These are phyloP conservation scores for Dipodascus albidus DNA, from an alignment of 805 yeast species.

Conservation along the genomic window DNA sequence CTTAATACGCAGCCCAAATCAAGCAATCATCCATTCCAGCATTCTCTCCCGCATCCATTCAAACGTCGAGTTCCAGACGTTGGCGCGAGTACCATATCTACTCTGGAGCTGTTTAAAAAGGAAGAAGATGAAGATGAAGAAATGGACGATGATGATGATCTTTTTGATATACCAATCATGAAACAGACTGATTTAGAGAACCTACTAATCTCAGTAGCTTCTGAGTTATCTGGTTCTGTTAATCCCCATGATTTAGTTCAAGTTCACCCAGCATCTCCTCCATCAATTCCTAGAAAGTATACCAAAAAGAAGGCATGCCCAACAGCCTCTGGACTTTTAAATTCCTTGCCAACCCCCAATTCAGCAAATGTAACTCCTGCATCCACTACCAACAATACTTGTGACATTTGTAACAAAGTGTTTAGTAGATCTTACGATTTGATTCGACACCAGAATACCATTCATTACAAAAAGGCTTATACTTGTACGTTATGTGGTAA, in stretches of 20 bases:
- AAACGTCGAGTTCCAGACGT: neutral
- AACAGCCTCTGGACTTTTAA: neutral
- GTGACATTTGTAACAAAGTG: slow-evolving; percentile 57
- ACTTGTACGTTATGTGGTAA: slow-evolving; percentile 81
- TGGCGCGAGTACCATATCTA: neutral
- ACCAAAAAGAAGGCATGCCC: neutral
- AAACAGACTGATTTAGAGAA: neutral
- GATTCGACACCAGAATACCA: slow-evolving; percentile 91
- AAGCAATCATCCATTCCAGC: neutral
- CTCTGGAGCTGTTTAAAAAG: neutral
- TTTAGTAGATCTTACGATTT: slow-evolving; percentile 95
- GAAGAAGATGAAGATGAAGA: neutral
- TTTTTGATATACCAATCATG: neutral
- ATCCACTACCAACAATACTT: slow-evolving; percentile 35
- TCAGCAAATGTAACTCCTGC: neutral
- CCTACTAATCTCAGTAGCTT: neutral
- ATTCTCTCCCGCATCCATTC: neutral
- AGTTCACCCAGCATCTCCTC: neutral
- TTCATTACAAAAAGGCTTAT: slow-evolving; percentile 79
- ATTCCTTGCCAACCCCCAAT: neutral
- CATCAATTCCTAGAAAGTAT: neutral
- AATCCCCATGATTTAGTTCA: neutral
- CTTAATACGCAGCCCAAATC: neutral
- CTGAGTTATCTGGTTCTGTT: neutral
- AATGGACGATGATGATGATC: neutral